These are phyloP conservation scores for Bipolaris cookei DNA, from an alignment of 2,329 filamentous ascomycete genomes.

Conservation along the genomic window DNA sequence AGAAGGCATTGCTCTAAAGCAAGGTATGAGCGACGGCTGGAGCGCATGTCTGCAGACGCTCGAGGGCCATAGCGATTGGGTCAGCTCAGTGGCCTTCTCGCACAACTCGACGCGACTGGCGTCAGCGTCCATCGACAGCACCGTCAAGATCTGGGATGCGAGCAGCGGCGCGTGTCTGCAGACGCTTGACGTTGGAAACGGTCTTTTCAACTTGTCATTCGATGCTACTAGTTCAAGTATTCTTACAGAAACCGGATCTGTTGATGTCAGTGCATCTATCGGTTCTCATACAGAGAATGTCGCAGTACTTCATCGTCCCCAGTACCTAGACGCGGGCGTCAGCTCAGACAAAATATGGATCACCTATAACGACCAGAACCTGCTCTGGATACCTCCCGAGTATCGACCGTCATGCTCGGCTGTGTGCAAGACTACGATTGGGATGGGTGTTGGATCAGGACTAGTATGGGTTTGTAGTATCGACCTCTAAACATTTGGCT, in stretches of 20 bases:
- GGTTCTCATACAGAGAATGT: not conserved
- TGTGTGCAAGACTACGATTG: constrained; percentile 22
- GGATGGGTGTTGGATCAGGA: too few relatives aligned
- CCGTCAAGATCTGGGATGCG: not conserved
- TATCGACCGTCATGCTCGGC: constrained; percentile 29
- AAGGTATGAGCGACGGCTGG: too few relatives aligned
- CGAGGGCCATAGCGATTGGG: too few relatives aligned
- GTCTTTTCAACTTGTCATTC: constrained; percentile 24
- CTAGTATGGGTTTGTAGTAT: constrained; percentile 20
- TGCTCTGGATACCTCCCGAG: constrained; percentile 32
- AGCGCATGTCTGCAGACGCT: too few relatives aligned
- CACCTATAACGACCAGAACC: constrained; percentile 21
- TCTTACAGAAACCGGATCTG: constrained; percentile 25
- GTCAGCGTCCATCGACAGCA: not conserved
- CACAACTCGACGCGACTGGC: too few relatives aligned
- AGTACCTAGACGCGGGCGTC: constrained; percentile 18
- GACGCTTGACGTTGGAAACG: constrained; percentile 2
- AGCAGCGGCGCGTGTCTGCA: not conserved
- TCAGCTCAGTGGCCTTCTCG: too few relatives aligned
- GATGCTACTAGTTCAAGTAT: constrained; percentile 24
- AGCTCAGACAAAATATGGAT: constrained; percentile 29
- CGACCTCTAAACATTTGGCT: too few relatives aligned
- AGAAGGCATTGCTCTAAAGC: too few relatives aligned
- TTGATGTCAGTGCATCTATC: constrained; percentile 14
- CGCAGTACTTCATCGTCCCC: not conserved